Percentiles rank a stretch among this genome's conserved stretches.
Conservation (phyloP, 129 eudicot species). For the Heracleum sosnowskyi region DNA sequence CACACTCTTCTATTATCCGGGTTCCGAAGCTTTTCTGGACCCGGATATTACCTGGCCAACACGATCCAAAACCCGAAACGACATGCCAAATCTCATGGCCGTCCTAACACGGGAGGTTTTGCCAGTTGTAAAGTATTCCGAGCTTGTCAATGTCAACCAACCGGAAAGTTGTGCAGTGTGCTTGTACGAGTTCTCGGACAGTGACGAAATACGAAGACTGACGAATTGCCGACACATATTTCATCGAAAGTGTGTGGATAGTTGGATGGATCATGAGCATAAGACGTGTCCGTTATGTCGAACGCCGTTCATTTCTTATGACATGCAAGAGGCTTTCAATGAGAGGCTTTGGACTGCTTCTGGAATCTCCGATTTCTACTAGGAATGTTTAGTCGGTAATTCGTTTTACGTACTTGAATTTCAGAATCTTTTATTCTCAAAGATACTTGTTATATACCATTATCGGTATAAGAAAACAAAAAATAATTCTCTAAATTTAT, state of each 20-base stretch:
- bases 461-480: no score
- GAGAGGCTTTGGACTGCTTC: slow-evolving; percentile 51
- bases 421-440: neutral
- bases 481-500: no score
- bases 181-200: slow-evolving; percentile 36
- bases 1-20: slow-evolving; percentile 19
- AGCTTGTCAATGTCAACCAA: slow-evolving; percentile 16
- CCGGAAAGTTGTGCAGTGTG: slow-evolving; percentile 64
- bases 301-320: slow-evolving; percentile 35
- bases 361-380: slow-evolving; percentile 25
- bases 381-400: neutral
- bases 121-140: slow-evolving; percentile 41
- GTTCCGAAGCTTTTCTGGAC: slow-evolving; percentile 37
- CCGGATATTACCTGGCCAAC: slow-evolving; percentile 20
- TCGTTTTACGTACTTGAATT: no score
- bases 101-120: slow-evolving; percentile 44
- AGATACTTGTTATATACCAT: neutral
- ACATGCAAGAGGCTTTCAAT: slow-evolving; percentile 37
- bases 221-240: slow-evolving; percentile 51
- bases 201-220: slow-evolving; percentile 54
- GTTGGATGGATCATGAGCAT: slow-evolving; percentile 81
- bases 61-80: slow-evolving; percentile 16
- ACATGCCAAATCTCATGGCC: slow-evolving; percentile 23
- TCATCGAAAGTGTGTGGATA: slow-evolving; percentile 60
- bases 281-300: slow-evolving; percentile 70